These are phyloP conservation scores for Penicillium sp. DNA, from an alignment of 2,329 filamentous ascomycete species.

Conservation along the genomic window DNA sequence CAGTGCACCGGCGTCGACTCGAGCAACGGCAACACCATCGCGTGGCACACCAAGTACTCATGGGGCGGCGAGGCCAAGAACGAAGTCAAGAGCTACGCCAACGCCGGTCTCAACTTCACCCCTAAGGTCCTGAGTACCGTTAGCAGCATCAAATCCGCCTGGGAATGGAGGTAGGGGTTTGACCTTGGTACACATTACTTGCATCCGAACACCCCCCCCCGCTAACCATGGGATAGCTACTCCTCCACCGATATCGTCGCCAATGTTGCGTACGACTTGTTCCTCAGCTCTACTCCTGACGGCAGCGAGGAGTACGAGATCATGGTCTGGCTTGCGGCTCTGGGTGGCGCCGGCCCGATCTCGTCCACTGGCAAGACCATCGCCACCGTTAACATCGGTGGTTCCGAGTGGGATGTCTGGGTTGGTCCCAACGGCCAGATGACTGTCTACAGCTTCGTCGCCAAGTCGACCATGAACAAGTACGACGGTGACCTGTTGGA, in stretches of 20 bases:
- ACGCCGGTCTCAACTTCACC: slow-evolving; percentile 41
- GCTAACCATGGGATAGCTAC: slow-evolving; percentile 39
- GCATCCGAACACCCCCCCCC: not conserved
- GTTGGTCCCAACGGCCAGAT: slow-evolving; percentile 58
- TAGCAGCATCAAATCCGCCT: slow-evolving; percentile 44
- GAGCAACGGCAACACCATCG: slow-evolving; percentile 33
- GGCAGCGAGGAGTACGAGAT: slow-evolving; percentile 57
- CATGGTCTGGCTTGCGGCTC: slow-evolving; percentile 63
- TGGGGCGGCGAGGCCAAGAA: slow-evolving; percentile 39
- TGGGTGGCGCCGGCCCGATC: slow-evolving; percentile 59
- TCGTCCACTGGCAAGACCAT: slow-evolving; percentile 48
- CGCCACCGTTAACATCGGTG: slow-evolving; percentile 54
- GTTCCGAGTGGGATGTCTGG: slow-evolving; percentile 57
- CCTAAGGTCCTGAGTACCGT: slow-evolving; percentile 35
- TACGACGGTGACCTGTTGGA: slow-evolving; percentile 58
- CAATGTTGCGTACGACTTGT: slow-evolving; percentile 62
- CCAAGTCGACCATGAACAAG: slow-evolving; percentile 45
- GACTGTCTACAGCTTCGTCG: slow-evolving; percentile 60
- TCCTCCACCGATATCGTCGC: slow-evolving; percentile 50
- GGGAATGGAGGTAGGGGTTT: slow-evolving; percentile 42
- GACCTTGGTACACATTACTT: not conserved
- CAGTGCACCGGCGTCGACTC: slow-evolving; percentile 46
- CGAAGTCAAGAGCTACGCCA: slow-evolving; percentile 49
- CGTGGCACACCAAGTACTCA: slow-evolving; percentile 47
- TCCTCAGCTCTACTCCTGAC: slow-evolving; percentile 51